Base-by-base conservation (phyloP, 2,329 filamentous ascomycete species). In the Microthyrium microscopicum region DNA sequence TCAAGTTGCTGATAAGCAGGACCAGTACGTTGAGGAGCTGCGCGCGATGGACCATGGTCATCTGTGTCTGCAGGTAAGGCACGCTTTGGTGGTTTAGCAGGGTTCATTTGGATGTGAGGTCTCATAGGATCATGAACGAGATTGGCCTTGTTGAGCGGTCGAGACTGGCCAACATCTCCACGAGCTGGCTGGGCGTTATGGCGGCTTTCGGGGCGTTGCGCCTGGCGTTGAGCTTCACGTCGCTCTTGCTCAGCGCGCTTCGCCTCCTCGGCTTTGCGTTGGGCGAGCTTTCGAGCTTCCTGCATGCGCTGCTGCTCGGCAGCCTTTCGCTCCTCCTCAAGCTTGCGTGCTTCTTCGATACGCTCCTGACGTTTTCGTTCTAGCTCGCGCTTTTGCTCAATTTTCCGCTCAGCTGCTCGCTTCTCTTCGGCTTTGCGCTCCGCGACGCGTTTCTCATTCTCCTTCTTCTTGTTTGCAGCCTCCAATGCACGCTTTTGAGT, bases 401-500 rank as follows among this genome's bases (percentile, higher is more conserved):
- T n/a, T n/a, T n/a, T n/a, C n/a, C n/a, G n/a, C 50, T 55, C 17
- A 48, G 46, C 40, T 55, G 52, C 33, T 12, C 29, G 27, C 29
- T 39, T 47, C 35, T 56, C 52, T 38, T 58, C 56, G 7, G 49
- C 53, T 11, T 47, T 50, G 39, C 50, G 55, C 54, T 9, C 41
- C 44, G 7, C 47, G 44, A 24, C 51, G 50, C 22, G 57, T 40
- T 15, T 41, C 40, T 12, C 84, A 50, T 71, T 21, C 51, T 92
- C 83, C 49, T 78, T 87, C 54, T 84, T 85, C 47, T 74, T 77
- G 25, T 81, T 78, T 3, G 77, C 81, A 30, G 78, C 64, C 34
- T 85, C 73, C 16, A 85, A 60, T 2, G 79, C 77, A 49, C 34
- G 58, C 2, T 64, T 64, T 20, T 60, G 56, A 26, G 59, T 46